Conservation (phyloP, 2,329 filamentous ascomycete species). For the Aspergillus floridensis region DNA sequence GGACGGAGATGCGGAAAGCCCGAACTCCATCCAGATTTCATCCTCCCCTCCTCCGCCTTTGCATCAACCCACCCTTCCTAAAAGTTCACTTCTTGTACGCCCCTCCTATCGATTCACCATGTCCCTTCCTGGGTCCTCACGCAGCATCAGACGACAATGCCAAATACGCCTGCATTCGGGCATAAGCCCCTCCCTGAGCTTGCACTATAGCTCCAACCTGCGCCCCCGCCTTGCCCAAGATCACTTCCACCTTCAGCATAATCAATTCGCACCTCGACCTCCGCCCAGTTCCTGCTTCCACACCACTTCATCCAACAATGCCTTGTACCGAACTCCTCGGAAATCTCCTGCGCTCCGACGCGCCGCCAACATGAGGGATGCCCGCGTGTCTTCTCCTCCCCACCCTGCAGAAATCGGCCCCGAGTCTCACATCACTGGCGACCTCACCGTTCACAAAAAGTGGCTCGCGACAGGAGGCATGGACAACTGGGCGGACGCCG, state of each 20-base stretch:
- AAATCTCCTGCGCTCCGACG: slow-evolving; percentile 13
- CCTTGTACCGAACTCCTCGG: background rate
- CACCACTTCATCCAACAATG: slow-evolving; percentile 5
- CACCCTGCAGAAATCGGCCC: background rate
- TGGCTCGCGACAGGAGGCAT: slow-evolving; percentile 1
- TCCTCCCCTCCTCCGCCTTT: background rate
- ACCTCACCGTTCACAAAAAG: slow-evolving; percentile 1
- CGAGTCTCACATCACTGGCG: background rate
- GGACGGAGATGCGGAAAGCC: background rate
- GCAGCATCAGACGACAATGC: background rate
- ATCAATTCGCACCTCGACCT: slow-evolving; percentile 1
- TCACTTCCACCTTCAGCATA: background rate
- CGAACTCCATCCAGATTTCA: background rate
- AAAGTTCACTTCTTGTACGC: background rate
- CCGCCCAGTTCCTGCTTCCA: slow-evolving; percentile 11
- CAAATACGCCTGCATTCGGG: background rate
- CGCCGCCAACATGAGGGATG: background rate
- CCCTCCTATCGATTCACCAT: background rate
- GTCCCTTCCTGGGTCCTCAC: background rate
- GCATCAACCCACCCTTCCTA: background rate
- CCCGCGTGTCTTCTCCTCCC: background rate
- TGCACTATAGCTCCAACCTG: background rate
- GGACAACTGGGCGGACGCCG: background rate
- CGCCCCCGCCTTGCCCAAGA: background rate
- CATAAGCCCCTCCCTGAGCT: background rate